Percentiles rank a stretch among this genome's conserved stretches.
Evolutionary conservation across 805 yeast genomes (phyloP).

Genomic region (Priceomyces medius): DNA sequence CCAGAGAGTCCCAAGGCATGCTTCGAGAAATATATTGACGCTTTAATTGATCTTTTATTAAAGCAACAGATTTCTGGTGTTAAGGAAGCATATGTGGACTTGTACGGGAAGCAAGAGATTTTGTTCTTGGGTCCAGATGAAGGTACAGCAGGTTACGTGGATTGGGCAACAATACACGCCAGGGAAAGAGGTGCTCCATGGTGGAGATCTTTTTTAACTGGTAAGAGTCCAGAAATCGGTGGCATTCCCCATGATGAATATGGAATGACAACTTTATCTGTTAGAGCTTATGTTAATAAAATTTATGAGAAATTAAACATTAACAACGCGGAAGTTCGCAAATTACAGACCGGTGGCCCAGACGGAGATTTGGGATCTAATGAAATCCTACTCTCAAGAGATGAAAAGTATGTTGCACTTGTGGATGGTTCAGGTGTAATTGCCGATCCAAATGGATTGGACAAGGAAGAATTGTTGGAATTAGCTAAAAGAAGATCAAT

Average conservation of each 20-base stretch:
- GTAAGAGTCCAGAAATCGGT: constrained; percentile 87
- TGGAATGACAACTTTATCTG: constrained; percentile 96
- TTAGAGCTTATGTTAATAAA: constrained; percentile 85
- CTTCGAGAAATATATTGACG: constrained; percentile 89
- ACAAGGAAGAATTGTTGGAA: constrained; percentile 72
- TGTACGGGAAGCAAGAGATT: constrained; percentile 82
- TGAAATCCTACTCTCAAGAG: constrained; percentile 82
- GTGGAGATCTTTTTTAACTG: constrained; percentile 99
- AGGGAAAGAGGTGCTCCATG: constrained; percentile 88
- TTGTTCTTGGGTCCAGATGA: constrained; percentile 99
- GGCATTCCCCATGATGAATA: constrained; percentile 98
- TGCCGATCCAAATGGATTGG: constrained; percentile 86
- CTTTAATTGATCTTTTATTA: constrained; percentile 81
- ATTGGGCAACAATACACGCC: constrained; percentile 98
- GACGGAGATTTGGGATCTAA: constrained; percentile 98
- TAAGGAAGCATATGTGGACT: constrained; percentile 81
- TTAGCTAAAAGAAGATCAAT: constrained; percentile 77
- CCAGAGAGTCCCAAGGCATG: constrained; percentile 81
- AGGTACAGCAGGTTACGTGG: constrained; percentile 92
- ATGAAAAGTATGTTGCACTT: constrained; percentile 81
- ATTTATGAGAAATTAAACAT: constrained; percentile 77
- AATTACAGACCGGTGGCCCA: constrained; percentile 98
- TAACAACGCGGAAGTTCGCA: constrained; percentile 57
- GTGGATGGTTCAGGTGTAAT: constrained; percentile 97
- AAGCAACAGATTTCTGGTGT: constrained; percentile 69